Evolutionary conservation across 169 alveolate genomes (phyloP).

Genomic region (Amoebophrya sp.): DNA sequence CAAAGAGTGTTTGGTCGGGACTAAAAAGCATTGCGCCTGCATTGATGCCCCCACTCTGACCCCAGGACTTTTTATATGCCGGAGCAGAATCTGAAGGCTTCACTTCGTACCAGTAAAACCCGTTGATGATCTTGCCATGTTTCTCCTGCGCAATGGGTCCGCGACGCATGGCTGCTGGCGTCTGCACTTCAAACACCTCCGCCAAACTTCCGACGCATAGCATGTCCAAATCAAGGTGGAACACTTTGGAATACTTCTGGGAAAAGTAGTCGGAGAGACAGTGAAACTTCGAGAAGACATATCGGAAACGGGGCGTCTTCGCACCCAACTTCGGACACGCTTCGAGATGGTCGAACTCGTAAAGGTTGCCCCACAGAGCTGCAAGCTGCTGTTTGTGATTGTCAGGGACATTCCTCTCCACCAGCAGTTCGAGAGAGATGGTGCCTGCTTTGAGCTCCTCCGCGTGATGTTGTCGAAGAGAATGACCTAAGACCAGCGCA

Average conservation of each 20-base stretch:
- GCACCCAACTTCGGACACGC: not conserved
- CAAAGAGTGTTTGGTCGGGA: not conserved
- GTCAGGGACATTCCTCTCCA: not conserved
- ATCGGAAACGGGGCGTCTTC: not conserved
- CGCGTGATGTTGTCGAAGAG: not conserved
- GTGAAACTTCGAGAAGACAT: not conserved
- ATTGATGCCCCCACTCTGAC: not conserved
- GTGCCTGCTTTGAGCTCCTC: not conserved
- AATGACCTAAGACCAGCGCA: not conserved
- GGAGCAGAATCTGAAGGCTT: not conserved
- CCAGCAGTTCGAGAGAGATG: not conserved
- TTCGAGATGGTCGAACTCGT: not conserved
- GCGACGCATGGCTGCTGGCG: conserved; percentile 18
- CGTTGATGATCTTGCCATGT: not conserved
- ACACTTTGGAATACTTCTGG: not conserved
- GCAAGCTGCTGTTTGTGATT: not conserved
- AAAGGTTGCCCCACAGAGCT: not conserved
- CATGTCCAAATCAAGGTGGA: conserved; percentile 2
- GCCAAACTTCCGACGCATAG: not conserved
- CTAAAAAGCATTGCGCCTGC: not conserved
- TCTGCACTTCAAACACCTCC: not conserved
- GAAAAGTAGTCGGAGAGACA: not conserved
- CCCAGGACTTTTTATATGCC: not conserved
- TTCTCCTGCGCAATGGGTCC: not conserved
- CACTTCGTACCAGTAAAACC: not conserved